Conservation (phyloP, 2,329 filamentous ascomycete species). For the Bimuria novae-zelandiae region DNA sequence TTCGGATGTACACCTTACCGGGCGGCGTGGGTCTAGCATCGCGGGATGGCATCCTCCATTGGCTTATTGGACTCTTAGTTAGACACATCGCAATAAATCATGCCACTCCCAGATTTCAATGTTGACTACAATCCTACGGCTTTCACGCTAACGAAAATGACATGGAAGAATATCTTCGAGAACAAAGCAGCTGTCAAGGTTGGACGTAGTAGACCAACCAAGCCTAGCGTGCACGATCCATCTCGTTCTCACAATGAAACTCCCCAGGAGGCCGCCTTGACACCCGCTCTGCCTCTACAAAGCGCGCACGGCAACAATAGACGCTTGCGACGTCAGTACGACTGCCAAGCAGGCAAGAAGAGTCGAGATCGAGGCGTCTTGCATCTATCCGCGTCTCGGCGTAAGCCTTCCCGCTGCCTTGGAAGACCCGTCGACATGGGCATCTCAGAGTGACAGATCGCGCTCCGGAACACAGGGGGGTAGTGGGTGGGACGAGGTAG, state of each 20-base stretch:
- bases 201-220: no score
- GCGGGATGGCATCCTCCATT: neutral
- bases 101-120: neutral
- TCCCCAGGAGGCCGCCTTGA: no score
- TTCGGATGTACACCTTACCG: constrained; percentile 5
- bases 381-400: constrained; percentile 12
- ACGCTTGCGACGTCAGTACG: constrained; percentile 15
- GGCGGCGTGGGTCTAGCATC: neutral
- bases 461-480: neutral
- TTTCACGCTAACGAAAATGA: no score
- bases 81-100: neutral
- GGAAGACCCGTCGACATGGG: no score
- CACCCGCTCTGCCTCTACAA: constrained; percentile 29
- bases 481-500: no score
- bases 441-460: neutral
- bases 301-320: constrained; percentile 32
- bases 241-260: constrained; percentile 26
- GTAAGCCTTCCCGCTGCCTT: constrained; percentile 13
- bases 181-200: no score
- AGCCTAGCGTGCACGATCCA: neutral
- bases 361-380: constrained; percentile 20
- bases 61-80: neutral
- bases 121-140: neutral
- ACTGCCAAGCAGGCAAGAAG: constrained; percentile 19
- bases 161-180: no score